Conservation (phyloP, 306 rosid species). For the Gynostemma pentaphyllum region DNA sequence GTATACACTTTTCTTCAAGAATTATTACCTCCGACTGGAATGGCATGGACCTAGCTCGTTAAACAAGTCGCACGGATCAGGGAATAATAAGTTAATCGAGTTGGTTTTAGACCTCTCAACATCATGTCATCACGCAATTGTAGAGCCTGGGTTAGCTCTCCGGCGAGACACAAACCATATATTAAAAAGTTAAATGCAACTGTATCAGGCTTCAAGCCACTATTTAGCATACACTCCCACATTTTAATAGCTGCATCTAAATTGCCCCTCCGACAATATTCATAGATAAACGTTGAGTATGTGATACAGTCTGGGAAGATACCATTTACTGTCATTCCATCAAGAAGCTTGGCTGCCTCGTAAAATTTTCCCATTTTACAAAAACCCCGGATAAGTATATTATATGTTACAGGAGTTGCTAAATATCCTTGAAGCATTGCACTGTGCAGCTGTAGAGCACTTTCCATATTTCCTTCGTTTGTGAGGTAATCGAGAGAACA, state of each 20-base stretch:
- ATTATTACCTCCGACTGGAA: background rate
- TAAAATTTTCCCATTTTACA: slow-evolving; percentile 63
- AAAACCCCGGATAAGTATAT: slow-evolving; percentile 74
- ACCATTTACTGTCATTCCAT: slow-evolving; percentile 52
- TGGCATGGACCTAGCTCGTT: slow-evolving; percentile 8
- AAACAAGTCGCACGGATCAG: slow-evolving; percentile 21
- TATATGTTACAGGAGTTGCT: slow-evolving; percentile 65
- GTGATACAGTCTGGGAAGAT: slow-evolving; percentile 72
- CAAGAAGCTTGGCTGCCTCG: slow-evolving; percentile 57
- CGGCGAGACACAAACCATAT: slow-evolving; percentile 72
- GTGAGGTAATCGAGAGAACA: slow-evolving; percentile 67
- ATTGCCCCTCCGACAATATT: slow-evolving; percentile 58
- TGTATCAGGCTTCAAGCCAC: slow-evolving; percentile 65
- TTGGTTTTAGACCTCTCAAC: slow-evolving; percentile 51
- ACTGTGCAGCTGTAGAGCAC: slow-evolving; percentile 63
- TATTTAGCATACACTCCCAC: slow-evolving; percentile 75
- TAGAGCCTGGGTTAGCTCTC: slow-evolving; percentile 55
- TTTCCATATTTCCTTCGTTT: slow-evolving; percentile 61
- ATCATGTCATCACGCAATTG: slow-evolving; percentile 81
- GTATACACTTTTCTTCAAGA: background rate
- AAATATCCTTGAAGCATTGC: slow-evolving; percentile 50
- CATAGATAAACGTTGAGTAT: slow-evolving; percentile 73
- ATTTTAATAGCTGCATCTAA: slow-evolving; percentile 45
- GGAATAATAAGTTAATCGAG: slow-evolving; percentile 22
- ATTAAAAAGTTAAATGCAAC: slow-evolving; percentile 68